These are phyloP conservation scores for Rhododendron ferrugineum DNA, from an alignment of 148 eudicot species.

Conservation along the genomic window DNA sequence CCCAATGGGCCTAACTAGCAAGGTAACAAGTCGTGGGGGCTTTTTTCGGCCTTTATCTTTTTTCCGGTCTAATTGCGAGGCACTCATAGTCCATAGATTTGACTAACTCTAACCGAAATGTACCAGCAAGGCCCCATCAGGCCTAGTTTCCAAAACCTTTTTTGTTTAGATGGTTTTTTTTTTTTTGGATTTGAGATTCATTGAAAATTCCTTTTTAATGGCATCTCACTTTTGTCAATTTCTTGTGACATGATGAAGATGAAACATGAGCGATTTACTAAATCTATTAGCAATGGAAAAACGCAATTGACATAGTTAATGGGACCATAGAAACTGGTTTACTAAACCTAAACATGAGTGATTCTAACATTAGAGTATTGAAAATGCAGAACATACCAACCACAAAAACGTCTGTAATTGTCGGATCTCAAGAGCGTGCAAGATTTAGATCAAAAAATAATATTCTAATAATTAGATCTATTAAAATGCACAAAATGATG, in stretches of 20 bases:
- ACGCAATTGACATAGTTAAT: no score
- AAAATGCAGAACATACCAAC: not conserved
- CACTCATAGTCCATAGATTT: not conserved
- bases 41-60: not conserved
- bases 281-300: not conserved
- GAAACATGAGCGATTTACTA: not conserved
- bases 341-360: no score
- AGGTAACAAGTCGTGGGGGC: not conserved
- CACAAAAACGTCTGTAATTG: not conserved
- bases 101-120: not conserved
- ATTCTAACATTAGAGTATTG: not conserved
- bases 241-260: not conserved
- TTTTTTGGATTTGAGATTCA: not conserved
- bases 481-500: not conserved
- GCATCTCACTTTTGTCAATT: not conserved
- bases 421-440: not conserved
- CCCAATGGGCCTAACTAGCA: not conserved
- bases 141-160: not conserved
- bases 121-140: not conserved
- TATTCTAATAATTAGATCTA: not conserved
- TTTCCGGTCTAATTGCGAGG: no score
- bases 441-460: not conserved
- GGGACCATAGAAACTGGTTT: no score
- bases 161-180: no score
- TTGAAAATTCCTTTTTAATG: not conserved